Evolutionary conservation across 73 alveolate genomes (phyloP).

Genomic region (Uronychia setigera): DNA sequence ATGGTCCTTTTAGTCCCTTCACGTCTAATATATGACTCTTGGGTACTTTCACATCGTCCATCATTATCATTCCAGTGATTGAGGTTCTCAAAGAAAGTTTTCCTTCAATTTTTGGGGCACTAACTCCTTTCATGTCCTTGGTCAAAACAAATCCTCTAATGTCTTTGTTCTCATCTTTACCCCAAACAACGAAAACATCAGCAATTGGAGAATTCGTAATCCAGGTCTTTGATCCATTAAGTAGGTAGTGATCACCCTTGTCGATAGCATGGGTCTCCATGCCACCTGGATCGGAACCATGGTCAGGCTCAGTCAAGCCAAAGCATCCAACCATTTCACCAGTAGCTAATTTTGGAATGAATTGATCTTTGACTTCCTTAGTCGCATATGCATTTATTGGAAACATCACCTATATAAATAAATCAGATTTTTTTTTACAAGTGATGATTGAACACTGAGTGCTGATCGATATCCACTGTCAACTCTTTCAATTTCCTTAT

Average conservation of each 20-base stretch:
- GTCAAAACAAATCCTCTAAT: constrained; percentile 90
- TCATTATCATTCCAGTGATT: constrained; percentile 91
- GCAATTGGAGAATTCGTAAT: constrained; percentile 96
- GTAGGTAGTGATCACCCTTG: constrained; percentile 84
- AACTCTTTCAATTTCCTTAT: constrained; percentile 86
- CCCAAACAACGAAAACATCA: constrained; percentile 93
- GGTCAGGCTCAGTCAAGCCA: constrained; percentile 97
- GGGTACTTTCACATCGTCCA: constrained; percentile 95
- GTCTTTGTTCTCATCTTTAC: constrained; percentile 73
- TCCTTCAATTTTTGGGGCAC: constrained; percentile 95
- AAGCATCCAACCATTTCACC: constrained; percentile 95
- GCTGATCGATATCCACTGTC: constrained; percentile 93
- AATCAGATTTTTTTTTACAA: constrained; percentile 56
- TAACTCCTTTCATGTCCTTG: constrained; percentile 87
- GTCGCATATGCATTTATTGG: constrained; percentile 82
- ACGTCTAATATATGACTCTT: constrained; percentile 71
- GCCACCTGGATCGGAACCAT: constrained; percentile 90
- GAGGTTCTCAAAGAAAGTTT: constrained; percentile 92
- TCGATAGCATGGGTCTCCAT: constrained; percentile 81
- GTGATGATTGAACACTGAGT: constrained; percentile 83
- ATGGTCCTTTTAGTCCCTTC: constrained; percentile 92
- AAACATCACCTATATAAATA: constrained; percentile 45
- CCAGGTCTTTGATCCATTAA: constrained; percentile 95
- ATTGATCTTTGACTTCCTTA: constrained; percentile 66
- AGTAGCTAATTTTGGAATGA: constrained; percentile 89